These are phyloP conservation scores for carrot (Daucus carota) DNA, from an alignment of 129 eudicot species.

Conservation along the genomic window DH1_v3.0 NC_030382.2:45284001-45284500, in stretches of 20 bases:
- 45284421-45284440: background rate
- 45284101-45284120: no score
- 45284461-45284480: background rate
- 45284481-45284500: background rate
- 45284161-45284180: no score
- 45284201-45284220: background rate
- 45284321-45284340: background rate
- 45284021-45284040: no score
- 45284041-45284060: no score
- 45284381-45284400: background rate
- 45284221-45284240: background rate
- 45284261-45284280: no score
- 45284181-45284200: background rate
- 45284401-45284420: background rate
- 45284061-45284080: no score
- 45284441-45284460: background rate
- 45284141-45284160: no score
- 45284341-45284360: background rate
- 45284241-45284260: background rate
- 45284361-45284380: background rate
- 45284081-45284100: no score
- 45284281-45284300: background rate
- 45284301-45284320: background rate
- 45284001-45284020: no score
- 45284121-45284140: no score